A percentile compares a stretch with the other conserved stretches of the same genome.
phyloP scores from a whole-genome alignment of 768 basidiomycete genomes.

The Mycena floridula region DNA sequence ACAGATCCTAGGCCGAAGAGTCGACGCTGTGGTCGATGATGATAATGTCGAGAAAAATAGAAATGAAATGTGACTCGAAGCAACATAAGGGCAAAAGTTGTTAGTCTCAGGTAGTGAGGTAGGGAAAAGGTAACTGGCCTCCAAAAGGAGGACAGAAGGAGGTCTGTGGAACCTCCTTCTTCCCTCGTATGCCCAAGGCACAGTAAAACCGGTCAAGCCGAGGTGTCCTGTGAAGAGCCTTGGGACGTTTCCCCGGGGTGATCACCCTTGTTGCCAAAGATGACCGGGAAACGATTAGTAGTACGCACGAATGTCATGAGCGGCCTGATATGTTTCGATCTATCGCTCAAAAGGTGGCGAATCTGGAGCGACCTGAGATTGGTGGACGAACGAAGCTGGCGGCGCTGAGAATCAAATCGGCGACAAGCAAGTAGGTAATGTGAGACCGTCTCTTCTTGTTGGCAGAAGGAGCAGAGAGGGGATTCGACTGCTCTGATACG shows the following conservation, averaged over 20 bases:
- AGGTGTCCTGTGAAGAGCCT: not conserved
- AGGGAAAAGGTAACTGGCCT: too few relatives aligned
- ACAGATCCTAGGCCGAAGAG: too few relatives aligned
- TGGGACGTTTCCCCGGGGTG: not conserved
- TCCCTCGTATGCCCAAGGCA: not conserved
- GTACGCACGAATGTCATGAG: constrained; percentile 1
- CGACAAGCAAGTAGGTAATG: constrained; percentile 11
- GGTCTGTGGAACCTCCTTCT: not conserved
- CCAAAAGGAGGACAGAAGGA: not conserved
- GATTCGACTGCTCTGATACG: constrained; percentile 8
- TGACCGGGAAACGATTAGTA: constrained; percentile 2
- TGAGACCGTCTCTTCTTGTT: constrained; percentile 6
- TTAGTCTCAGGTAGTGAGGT: too few relatives aligned
- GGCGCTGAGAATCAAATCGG: not conserved
- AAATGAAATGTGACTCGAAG: too few relatives aligned
- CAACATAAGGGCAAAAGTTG: too few relatives aligned
- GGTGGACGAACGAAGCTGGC: not conserved
- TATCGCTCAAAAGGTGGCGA: not conserved
- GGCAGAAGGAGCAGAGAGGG: constrained; percentile 7
- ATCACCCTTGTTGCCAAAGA: constrained; percentile 6
- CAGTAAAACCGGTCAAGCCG: too few relatives aligned
- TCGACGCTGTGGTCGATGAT: too few relatives aligned
- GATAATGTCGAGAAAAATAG: too few relatives aligned
- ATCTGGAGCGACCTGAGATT: constrained; percentile 3
- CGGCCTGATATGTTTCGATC: not conserved